These are phyloP conservation scores for Desmodesmus armatus DNA, from an alignment of 139 green algal genomes.

Conservation along the genomic window DNA sequence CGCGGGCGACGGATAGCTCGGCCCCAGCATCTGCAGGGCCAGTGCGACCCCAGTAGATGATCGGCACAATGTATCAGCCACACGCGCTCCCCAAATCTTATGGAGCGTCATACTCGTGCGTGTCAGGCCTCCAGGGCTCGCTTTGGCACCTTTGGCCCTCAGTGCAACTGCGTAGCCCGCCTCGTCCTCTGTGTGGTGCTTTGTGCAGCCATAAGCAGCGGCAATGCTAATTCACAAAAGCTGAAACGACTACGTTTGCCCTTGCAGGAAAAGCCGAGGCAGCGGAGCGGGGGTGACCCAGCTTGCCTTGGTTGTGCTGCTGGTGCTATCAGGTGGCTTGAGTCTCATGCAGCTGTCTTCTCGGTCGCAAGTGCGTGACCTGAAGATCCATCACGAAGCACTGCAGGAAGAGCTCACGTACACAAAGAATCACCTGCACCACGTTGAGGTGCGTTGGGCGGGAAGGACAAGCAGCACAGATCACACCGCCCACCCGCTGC, in stretches of 20 bases:
- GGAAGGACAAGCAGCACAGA: too few relatives aligned
- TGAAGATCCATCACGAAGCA: conserved; percentile 13
- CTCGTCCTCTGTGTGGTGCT: background rate
- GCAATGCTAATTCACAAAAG: background rate
- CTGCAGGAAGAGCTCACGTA: conserved; percentile 23
- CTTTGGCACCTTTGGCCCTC: background rate
- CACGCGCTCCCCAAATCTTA: conserved; percentile 28
- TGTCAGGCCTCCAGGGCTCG: too few relatives aligned
- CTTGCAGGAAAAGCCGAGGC: conserved; percentile 1
- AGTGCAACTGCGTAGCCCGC: conserved; percentile 13
- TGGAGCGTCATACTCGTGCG: conserved; percentile 17
- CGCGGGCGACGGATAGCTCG: too few relatives aligned
- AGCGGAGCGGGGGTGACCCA: background rate
- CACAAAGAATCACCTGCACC: conserved; percentile 40
- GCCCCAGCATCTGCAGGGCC: too few relatives aligned
- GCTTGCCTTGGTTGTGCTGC: conserved; percentile 27
- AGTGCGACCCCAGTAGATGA: conserved; percentile 2
- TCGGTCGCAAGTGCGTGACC: background rate
- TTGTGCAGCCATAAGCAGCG: background rate
- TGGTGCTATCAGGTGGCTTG: conserved; percentile 8
- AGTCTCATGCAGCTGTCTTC: background rate
- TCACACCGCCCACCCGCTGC: too few relatives aligned
- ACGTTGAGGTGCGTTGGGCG: conserved; percentile 26
- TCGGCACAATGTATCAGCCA: conserved; percentile 32
- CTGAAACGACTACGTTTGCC: background rate